Base-by-base conservation (phyloP, 495 filamentous ascomycete genomes). In the Penicillium crystallinum region DNA sequence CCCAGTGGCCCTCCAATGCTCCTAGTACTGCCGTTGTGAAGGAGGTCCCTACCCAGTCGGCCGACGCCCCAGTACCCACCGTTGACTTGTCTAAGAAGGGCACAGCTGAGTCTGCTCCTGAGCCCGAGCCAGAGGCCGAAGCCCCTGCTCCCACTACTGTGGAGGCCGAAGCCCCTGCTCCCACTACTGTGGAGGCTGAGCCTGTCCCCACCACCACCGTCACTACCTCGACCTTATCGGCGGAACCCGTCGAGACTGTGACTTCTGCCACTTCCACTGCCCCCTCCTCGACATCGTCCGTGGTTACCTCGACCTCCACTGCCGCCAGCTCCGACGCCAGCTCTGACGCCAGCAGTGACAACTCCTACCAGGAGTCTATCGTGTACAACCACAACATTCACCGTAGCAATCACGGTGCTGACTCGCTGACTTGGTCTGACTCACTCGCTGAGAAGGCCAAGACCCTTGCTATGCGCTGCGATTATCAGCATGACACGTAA, bases 341-440 rank as follows among this genome's bases (percentile, higher is more conserved):
- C 29, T 31, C 29, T 38, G 48, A 56, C 10, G 34, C 57, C 12
- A 47, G 63, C 33, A 46, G 57, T 41, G 52, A 60, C 42, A 68
- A 59, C 36, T 42, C 59, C 39, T 86, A 84, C 66, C 55, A 74
- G 58, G 58, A 63, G 37, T 54, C 64, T 5, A 68, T 81, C 14
- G 62, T 91, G 34, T 75, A 82, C 61, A 81, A 86, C 69, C 93
- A 98, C 81, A 96, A 97, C 75, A 55, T 84, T 35, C 87, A 91
- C 69, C 91, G 93, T 58, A 77, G 79, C 64, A 91, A 89, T 73
- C 91, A 97, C 76, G 87, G 86, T 18, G 81, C 83, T 30, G 59
- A 65, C 14, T 78, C 73, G 33, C 56, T 97, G 18, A 62, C 55
- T 31, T 97, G 86, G 83, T 75, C 81, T 54, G 64, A 73, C 4